Conservation (phyloP, 2,329 filamentous ascomycete species). For the Nothophoma quercina region DNA sequence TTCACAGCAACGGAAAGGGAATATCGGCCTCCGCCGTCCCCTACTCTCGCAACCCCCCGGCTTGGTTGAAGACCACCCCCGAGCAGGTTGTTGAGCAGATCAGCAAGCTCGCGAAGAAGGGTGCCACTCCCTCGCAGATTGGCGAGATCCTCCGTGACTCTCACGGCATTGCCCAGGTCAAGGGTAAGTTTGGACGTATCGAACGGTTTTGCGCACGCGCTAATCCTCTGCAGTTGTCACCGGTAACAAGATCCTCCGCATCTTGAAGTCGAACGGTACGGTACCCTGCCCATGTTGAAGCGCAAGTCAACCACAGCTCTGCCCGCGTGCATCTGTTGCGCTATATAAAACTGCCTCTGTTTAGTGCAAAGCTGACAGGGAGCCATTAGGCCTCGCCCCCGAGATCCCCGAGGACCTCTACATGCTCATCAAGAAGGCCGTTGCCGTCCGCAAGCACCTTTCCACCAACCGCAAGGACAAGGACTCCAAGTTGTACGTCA, state of each 20-base stretch:
- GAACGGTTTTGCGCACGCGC: slow-evolving; percentile 2
- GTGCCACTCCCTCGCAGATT: slow-evolving; percentile 97
- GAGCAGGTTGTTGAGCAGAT: slow-evolving; percentile 99
- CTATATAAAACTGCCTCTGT: slow-evolving; percentile 64
- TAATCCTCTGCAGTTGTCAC: slow-evolving; percentile 52
- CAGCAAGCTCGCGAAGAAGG: slow-evolving; percentile 98
- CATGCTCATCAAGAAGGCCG: slow-evolving; percentile 99
- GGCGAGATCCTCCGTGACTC: slow-evolving; percentile 98
- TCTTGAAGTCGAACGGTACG: slow-evolving; percentile 97
- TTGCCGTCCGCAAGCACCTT: slow-evolving; percentile 94
- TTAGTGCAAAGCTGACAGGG: slow-evolving; percentile 48
- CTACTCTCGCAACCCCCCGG: slow-evolving; percentile 90
- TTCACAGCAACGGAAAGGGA: slow-evolving; percentile 99
- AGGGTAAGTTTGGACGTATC: slow-evolving; percentile 69
- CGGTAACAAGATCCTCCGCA: slow-evolving; percentile 99
- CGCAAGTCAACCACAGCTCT: slow-evolving; percentile 49
- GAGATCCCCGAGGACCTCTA: slow-evolving; percentile 99
- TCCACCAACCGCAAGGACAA: slow-evolving; percentile 99
- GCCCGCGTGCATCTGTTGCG: slow-evolving; percentile 66
- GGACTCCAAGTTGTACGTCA: slow-evolving; percentile 86
- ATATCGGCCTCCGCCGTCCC: slow-evolving; percentile 95
- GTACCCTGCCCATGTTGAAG: slow-evolving; percentile 56
- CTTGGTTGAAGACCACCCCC: slow-evolving; percentile 99
- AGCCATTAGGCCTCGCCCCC: slow-evolving; percentile 84
- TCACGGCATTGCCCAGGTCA: slow-evolving; percentile 98